Evolutionary conservation across 371 early-diverging fungal genomes (phyloP).

Genomic region (Apophysomyces variabilis): DNA sequence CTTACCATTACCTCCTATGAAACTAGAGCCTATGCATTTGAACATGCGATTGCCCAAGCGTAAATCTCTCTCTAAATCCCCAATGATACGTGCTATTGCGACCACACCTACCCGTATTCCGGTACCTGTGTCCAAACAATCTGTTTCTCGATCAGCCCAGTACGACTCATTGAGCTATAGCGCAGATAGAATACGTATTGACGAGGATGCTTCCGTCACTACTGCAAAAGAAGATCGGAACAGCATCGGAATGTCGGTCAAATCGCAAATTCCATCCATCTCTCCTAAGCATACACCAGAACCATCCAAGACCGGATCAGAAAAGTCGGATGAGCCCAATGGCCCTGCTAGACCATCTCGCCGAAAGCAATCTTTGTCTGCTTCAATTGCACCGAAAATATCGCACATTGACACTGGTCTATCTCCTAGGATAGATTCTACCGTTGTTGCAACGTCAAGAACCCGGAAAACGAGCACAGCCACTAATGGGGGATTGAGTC

Average conservation of each 20-base stretch:
- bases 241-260: no score
- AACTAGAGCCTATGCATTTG: constrained; percentile 47
- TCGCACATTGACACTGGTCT: constrained; percentile 1
- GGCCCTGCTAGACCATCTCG: constrained; percentile 2
- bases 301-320: constrained; percentile 1
- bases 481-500: constrained; percentile 1
- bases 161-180: not conserved
- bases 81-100: constrained; percentile 21
- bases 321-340: not conserved
- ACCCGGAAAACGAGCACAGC: not conserved
- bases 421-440: not conserved
- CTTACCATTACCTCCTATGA: constrained; percentile 54
- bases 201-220: constrained; percentile 22
- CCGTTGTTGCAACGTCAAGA: not conserved
- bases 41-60: constrained; percentile 25
- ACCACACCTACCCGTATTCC: constrained; percentile 33
- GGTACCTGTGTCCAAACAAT: constrained; percentile 12
- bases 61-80: constrained; percentile 25
- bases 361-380: not conserved
- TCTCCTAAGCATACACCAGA: not conserved
- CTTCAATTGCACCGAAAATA: not conserved
- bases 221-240: constrained; percentile 4
- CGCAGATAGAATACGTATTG: constrained; percentile 21
- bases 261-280: constrained; percentile 2
- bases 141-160: constrained; percentile 18